phyloP scores from a whole-genome alignment of 116 monocot genomes.

The Trichopus zeylanicus region DNA sequence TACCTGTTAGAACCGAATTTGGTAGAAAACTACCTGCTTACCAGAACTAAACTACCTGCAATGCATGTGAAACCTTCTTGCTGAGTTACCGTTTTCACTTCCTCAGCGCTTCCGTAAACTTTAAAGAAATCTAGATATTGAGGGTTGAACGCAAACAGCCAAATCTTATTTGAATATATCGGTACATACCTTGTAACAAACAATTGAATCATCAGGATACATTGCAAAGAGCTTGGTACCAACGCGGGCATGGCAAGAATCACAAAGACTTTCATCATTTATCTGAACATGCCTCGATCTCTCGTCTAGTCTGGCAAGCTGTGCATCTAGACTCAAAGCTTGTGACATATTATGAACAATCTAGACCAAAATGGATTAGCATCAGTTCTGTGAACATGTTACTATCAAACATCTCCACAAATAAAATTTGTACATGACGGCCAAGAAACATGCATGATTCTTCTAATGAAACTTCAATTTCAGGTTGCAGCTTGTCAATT shows the following conservation, averaged over 20 bases:
- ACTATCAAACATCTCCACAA: neutral
- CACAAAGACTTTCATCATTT: slow-evolving; percentile 81
- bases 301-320: slow-evolving; percentile 83
- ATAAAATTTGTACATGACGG: neutral
- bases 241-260: slow-evolving; percentile 83
- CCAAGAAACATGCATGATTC: neutral
- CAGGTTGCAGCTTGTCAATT: slow-evolving; percentile 1
- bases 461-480: neutral
- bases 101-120: too few species aligned
- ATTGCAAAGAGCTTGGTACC: slow-evolving; percentile 97
- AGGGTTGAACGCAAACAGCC: neutral
- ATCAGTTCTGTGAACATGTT: slow-evolving; percentile 2
- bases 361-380: slow-evolving; percentile 18
- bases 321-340: slow-evolving; percentile 66
- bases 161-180: neutral
- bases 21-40: too few species aligned
- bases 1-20: too few species aligned
- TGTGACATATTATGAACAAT: slow-evolving; percentile 70
- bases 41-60: too few species aligned
- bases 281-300: slow-evolving; percentile 90
- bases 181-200: slow-evolving; percentile 87
- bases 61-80: too few species aligned
- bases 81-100: too few species aligned
- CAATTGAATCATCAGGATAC: slow-evolving; percentile 97
- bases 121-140: too few species aligned